Base-by-base conservation (phyloP, 352 stramenopile species). In the Phytophthora chlamydospora region DNA sequence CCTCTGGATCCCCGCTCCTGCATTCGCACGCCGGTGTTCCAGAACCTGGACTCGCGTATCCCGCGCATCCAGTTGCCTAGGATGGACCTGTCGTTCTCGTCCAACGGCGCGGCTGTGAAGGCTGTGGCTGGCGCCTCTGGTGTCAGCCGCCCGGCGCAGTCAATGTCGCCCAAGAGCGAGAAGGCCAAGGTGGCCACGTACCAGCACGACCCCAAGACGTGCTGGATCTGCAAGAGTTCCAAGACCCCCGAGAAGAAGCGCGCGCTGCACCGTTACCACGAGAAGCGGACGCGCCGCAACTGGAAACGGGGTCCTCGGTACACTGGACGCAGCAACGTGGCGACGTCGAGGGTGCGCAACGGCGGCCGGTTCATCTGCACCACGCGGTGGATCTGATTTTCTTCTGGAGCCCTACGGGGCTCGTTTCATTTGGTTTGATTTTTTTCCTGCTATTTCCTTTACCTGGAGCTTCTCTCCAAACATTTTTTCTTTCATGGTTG, bases 191-290 rank as follows among this genome's bases (percentile, higher is more conserved):
- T 73, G 31, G 45, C 68, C 2, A 68, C 73, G 55, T 93, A 91
- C 71, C 58, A 75, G 21, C 86, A 95, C 66, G 76, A 93, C 68
- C 62, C 84, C 12, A 68, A 75, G 55, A 87, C 78, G 53, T 95
- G 86, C 81, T 95, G 86, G 86, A 91, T 95, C 57, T 95, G 86
- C 81, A 93, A 93, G 78, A 92, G 82, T 43, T 76, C 72, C 41
- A 95, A 93, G 73, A 89, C 84, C 41, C 54, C 79, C 33, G 83
- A 91, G 60, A 86, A 85, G 63, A 93, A 95, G 80, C 83, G 77
- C 36, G 85, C 82, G 43, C 66, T 95, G 54, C 86, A 95, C 60
- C 86, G 86, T 14, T 95, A 88, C 65, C 73, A 85, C 11, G 84
- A 92, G 60, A 95, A 95, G 79, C 75, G 84, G 57, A 79, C 79